Conservation (phyloP, 192 early-diverging fungal genomes). For the Lunasporangiospora selenospora region DNA sequence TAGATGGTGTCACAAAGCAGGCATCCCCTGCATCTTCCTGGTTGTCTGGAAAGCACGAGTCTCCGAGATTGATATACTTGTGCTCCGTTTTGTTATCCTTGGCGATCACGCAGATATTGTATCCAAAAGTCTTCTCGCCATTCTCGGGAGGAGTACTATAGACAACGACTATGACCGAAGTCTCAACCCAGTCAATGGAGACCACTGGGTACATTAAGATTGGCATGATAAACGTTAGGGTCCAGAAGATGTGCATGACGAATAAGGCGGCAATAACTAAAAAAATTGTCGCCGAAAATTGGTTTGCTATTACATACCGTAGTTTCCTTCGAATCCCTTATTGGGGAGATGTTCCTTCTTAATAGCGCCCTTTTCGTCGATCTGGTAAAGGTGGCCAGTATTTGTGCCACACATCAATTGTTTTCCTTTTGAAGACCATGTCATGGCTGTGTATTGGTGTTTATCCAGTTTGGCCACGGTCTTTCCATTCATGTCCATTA, state of each 20-base stretch:
- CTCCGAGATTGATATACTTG: slow-evolving; percentile 59
- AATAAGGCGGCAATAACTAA: too few relatives aligned
- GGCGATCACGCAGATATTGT: slow-evolving; percentile 65
- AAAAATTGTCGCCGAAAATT: background rate
- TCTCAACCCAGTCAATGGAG: slow-evolving; percentile 81
- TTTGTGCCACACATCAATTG: slow-evolving; percentile 80
- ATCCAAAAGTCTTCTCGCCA: slow-evolving; percentile 21
- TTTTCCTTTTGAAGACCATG: slow-evolving; percentile 92
- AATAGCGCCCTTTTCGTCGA: slow-evolving; percentile 64
- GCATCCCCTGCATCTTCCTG: slow-evolving; percentile 50
- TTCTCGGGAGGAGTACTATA: slow-evolving; percentile 59
- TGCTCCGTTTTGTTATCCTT: slow-evolving; percentile 50
- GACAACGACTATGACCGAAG: slow-evolving; percentile 67
- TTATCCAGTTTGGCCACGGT: slow-evolving; percentile 41
- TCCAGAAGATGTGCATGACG: too few relatives aligned
- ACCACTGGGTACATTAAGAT: too few relatives aligned
- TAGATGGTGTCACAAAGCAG: slow-evolving; percentile 66
- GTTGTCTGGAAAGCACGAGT: slow-evolving; percentile 63
- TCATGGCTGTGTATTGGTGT: slow-evolving; percentile 60
- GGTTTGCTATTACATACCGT: slow-evolving; percentile 5
- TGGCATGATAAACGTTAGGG: too few relatives aligned
- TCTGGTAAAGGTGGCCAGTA: slow-evolving; percentile 65
- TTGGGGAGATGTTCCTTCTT: slow-evolving; percentile 51
- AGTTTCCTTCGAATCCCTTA: slow-evolving; percentile 9
- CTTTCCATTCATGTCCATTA: slow-evolving; percentile 48